A percentile compares a stretch with the other conserved stretches of the same genome.
Evolutionary conservation across 495 filamentous ascomycete genomes (phyloP).

Genomic region (Penicillium verhagenii): DNA sequence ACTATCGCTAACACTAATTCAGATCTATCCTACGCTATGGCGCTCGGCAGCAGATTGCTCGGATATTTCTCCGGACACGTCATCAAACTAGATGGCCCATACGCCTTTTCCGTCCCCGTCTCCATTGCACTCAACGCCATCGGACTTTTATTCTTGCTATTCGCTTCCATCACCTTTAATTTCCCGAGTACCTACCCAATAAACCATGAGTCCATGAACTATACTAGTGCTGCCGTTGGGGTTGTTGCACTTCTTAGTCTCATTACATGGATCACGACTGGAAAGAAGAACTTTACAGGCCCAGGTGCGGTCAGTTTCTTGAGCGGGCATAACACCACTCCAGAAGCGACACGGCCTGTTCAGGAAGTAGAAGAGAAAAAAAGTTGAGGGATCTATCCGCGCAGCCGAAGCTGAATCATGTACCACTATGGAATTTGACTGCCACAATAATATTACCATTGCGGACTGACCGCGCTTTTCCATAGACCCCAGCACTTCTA

Average conservation of each 20-base stretch:
- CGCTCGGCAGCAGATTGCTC: slow-evolving; percentile 51
- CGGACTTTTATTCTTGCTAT: slow-evolving; percentile 53
- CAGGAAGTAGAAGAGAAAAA: background rate
- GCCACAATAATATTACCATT: no score
- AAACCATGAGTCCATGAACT: slow-evolving; percentile 55
- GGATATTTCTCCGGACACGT: slow-evolving; percentile 45
- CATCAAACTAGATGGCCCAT: slow-evolving; percentile 38
- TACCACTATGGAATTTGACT: background rate
- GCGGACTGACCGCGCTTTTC: no score
- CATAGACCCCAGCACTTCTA: no score
- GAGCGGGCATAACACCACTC: slow-evolving; percentile 11
- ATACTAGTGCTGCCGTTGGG: slow-evolving; percentile 56
- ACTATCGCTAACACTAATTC: slow-evolving; percentile 10
- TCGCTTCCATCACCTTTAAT: slow-evolving; percentile 57
- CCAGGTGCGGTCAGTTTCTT: slow-evolving; percentile 32
- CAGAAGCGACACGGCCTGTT: background rate
- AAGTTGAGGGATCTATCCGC: background rate
- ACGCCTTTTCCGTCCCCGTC: slow-evolving; percentile 32
- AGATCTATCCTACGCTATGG: slow-evolving; percentile 60
- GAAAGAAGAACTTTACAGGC: slow-evolving; percentile 50
- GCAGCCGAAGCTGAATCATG: background rate
- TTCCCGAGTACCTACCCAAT: slow-evolving; percentile 54
- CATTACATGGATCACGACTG: slow-evolving; percentile 54
- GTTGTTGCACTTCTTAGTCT: slow-evolving; percentile 51
- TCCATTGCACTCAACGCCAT: slow-evolving; percentile 50